Evolutionary conservation across 768 basidiomycete species (phyloP), one percentile per base, ranked within the genome.

Genomic region (Amanita rimosa): DNA sequence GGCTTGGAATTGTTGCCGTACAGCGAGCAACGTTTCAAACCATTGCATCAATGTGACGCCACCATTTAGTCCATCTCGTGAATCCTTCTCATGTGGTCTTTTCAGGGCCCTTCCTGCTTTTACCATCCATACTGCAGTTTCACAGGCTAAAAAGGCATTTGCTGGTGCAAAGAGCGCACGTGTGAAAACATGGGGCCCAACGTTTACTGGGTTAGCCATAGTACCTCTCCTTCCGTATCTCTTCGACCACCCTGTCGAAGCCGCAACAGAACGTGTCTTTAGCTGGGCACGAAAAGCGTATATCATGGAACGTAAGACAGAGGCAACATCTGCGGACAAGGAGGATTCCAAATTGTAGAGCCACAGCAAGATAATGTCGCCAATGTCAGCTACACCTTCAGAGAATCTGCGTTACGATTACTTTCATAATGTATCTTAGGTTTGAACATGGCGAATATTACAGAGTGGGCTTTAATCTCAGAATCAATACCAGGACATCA

Each of bases 71-170:
- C 22, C 8, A 19, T 46, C 22, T 35, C 24, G 6, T 11, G 22
- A 31, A 35, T 36, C 52, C 50, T 48, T 29, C 51, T 47, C 21
- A 24, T 13, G 44, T 46, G 37, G 48, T 45, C 34, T 52, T 49
- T 53, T 19, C 55, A 88, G 85, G 85, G 85, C 80, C 4, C 73
- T 89, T 16, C 86, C 87, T 1, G 87, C 87, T 0, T 73, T 92
- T 50, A 92, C 88, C 1, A 90, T 92, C 48, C 88, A 92, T 60
- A 85, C 84, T 1, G 76, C 83, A 4, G 88, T 91, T 40, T 76
- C 74, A 24, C 81, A 87, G 58, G 74, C 85, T 2, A 80, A 79
- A 58, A 80, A 78, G 50, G 75, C 76, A 2, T 85, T 87, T 60
- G 68, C 63, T 38, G 78, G 78, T 49, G 71, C 70, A 27, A 64